phyloP scores from a whole-genome alignment of 495 filamentous ascomycete species.

The Xylaria acuta region DNA sequence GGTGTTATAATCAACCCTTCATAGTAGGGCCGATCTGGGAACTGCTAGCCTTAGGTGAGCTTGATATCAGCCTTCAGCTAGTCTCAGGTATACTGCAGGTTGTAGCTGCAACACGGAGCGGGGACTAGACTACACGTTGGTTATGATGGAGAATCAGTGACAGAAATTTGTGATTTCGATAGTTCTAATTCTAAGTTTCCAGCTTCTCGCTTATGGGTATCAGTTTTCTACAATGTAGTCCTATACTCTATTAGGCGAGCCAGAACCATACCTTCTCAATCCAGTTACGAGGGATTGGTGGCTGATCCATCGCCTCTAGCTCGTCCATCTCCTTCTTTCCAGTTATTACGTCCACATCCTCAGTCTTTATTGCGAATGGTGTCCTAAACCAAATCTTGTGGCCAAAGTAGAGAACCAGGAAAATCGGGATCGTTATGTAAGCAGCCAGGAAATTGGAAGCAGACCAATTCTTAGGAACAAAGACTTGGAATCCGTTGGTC shows the following conservation, averaged over 20 bases:
- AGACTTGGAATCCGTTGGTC: slow-evolving; percentile 57
- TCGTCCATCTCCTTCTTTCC: slow-evolving; percentile 61
- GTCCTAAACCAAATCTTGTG: slow-evolving; percentile 49
- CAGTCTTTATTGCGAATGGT: slow-evolving; percentile 34
- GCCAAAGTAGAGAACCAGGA: slow-evolving; percentile 48
- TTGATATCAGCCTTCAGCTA: background rate
- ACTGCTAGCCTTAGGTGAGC: background rate
- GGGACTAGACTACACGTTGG: background rate
- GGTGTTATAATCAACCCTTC: background rate
- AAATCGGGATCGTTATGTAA: slow-evolving; percentile 56
- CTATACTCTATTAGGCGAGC: slow-evolving; percentile 44
- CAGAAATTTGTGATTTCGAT: background rate
- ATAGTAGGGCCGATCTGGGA: background rate
- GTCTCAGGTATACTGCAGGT: background rate
- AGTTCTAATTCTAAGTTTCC: background rate
- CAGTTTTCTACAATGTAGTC: background rate
- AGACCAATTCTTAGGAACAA: slow-evolving; percentile 44
- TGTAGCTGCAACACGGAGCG: background rate
- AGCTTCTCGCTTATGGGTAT: background rate
- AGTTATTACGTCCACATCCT: slow-evolving; percentile 52
- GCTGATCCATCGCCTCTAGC: slow-evolving; percentile 45
- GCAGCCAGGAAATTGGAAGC: slow-evolving; percentile 51
- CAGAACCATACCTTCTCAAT: slow-evolving; percentile 54
- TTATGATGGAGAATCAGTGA: background rate
- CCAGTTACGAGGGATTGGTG: slow-evolving; percentile 48